Evolutionary conservation across 495 filamentous ascomycete genomes (phyloP).

Genomic region (Apiosordaria backusii): DNA sequence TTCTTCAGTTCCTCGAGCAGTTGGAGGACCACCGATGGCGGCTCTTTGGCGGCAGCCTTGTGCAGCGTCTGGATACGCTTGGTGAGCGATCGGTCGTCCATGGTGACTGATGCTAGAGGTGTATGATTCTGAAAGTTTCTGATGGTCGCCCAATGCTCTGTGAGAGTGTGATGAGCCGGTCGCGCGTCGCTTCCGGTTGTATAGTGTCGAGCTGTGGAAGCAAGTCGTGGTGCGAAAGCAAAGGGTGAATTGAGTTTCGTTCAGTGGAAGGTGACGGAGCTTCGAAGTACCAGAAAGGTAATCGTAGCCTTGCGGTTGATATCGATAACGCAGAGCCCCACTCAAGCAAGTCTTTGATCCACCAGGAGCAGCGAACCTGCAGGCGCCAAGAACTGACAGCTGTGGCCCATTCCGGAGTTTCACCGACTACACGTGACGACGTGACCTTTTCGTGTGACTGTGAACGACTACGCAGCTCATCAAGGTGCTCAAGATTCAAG

Average conservation of each 20-base stretch:
- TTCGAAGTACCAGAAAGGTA: neutral
- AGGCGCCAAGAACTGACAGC: neutral
- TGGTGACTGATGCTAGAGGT: constrained; percentile 31
- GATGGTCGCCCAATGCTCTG: neutral
- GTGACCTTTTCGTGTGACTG: neutral
- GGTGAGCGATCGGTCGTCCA: constrained; percentile 81
- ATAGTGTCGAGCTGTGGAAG: no score
- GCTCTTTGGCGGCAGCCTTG: constrained; percentile 71
- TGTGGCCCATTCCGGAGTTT: neutral
- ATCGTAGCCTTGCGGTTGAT: neutral
- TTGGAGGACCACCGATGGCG: constrained; percentile 58
- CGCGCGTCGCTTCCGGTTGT: neutral
- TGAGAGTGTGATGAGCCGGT: neutral
- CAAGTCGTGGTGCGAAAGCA: no score
- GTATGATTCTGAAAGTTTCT: neutral
- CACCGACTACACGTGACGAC: neutral
- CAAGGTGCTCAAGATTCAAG: no score
- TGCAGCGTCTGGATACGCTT: constrained; percentile 65
- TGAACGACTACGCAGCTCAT: no score
- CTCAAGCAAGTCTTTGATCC: neutral
- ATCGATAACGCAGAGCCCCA: neutral
- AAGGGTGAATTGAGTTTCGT: neutral
- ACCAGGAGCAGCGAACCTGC: neutral
- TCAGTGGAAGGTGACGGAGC: neutral
- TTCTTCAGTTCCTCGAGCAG: constrained; percentile 75